A percentile compares a stretch with the other conserved stretches of the same genome.
Conservation (phyloP, 805 yeast species). For the Lachancea sp. region DNA sequence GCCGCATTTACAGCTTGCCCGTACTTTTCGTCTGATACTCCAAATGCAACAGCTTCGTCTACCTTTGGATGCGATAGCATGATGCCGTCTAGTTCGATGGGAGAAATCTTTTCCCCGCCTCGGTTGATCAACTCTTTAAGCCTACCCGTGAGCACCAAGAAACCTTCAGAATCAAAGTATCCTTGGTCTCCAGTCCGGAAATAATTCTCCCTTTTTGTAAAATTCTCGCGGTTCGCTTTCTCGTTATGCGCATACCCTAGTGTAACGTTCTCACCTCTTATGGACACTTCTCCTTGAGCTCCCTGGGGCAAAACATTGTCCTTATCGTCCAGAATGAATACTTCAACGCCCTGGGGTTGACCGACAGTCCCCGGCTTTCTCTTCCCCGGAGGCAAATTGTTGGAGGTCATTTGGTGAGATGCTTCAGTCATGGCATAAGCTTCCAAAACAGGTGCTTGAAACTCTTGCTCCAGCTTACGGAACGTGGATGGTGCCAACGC, state of each 20-base stretch:
- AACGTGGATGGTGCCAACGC: conserved; percentile 63
- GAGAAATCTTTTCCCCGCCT: conserved; percentile 74
- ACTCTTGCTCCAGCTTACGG: conserved; percentile 47
- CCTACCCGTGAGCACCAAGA: conserved; percentile 59
- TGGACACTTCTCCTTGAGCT: conserved; percentile 59
- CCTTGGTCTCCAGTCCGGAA: conserved; percentile 83
- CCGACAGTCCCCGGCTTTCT: conserved; percentile 71
- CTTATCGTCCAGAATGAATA: conserved; percentile 47
- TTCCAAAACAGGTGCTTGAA: conserved; percentile 64
- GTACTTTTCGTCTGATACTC: conserved; percentile 58
- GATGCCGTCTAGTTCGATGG: conserved; percentile 60
- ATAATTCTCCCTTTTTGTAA: conserved; percentile 48
- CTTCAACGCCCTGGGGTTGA: conserved; percentile 61
- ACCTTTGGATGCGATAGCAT: conserved; percentile 57
- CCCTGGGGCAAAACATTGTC: conserved; percentile 46
- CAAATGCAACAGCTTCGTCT: conserved; percentile 65
- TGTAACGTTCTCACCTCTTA: conserved; percentile 63
- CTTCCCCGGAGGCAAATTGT: conserved; percentile 56
- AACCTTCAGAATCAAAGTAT: conserved; percentile 50
- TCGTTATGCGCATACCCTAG: conserved; percentile 65
- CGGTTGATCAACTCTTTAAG: conserved; percentile 69
- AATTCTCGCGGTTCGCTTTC: conserved; percentile 63
- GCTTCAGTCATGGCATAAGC: conserved; percentile 82
- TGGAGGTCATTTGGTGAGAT: conserved; percentile 74
- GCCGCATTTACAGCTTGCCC: conserved; percentile 72